phyloP scores from a whole-genome alignment of 441 rosid species.

The Erodium moschatum region DNA sequence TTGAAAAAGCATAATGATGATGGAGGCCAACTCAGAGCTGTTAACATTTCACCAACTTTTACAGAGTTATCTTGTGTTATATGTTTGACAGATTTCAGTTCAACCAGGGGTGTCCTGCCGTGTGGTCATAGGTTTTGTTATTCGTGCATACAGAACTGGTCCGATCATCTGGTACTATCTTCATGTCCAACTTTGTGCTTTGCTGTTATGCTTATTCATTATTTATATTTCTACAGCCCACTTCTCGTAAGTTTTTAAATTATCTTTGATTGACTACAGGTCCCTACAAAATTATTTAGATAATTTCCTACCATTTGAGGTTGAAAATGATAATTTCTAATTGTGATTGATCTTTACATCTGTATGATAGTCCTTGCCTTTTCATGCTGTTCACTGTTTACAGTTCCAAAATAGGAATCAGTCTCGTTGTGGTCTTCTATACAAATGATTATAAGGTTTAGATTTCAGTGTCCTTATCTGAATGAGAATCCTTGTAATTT shows the following conservation, averaged over 20 bases:
- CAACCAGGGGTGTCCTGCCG: constrained; percentile 77
- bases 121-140: constrained; percentile 98
- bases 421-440: background rate
- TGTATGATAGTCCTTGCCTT: background rate
- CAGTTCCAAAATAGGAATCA: background rate
- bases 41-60: constrained; percentile 26
- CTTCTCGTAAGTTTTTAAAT: background rate
- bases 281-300: background rate
- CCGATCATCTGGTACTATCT: constrained; percentile 54
- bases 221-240: background rate
- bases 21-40: constrained; percentile 22
- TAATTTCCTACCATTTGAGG: background rate
- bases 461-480: constrained; percentile 3
- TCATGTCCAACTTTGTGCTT: constrained; percentile 11
- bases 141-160: constrained; percentile 79
- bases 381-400: background rate
- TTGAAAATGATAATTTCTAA: background rate
- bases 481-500: background rate
- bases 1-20: constrained; percentile 19
- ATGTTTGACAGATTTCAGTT: constrained; percentile 83
- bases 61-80: constrained; percentile 69
- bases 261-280: background rate
- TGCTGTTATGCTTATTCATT: background rate
- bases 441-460: background rate
- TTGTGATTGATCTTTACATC: background rate